phyloP scores from a whole-genome alignment of 2,329 filamentous ascomycete genomes.

The Domatiomyces catenatus region DNA sequence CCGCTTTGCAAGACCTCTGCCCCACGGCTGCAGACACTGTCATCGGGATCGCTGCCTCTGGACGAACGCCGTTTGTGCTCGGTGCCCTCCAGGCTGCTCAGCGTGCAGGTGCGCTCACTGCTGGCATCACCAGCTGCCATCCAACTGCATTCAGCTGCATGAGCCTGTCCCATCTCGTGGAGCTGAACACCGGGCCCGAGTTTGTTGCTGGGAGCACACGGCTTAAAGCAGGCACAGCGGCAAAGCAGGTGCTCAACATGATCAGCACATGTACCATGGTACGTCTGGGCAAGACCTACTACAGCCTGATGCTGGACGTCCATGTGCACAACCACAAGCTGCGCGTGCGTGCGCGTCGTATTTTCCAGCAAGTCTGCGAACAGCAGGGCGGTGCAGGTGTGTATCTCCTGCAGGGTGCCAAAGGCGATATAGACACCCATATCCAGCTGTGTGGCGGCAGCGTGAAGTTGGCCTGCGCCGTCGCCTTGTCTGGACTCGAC shows the following conservation, averaged over 20 bases:
- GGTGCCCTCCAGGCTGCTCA: conserved; percentile 25
- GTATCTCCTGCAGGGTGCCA: not conserved
- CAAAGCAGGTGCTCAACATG: conserved; percentile 33
- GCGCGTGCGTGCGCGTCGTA: conserved; percentile 22
- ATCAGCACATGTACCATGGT: conserved; percentile 31
- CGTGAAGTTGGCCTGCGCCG: conserved; percentile 23
- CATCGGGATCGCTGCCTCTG: conserved; percentile 30
- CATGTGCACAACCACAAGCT: conserved; percentile 27
- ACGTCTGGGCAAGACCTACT: conserved; percentile 28
- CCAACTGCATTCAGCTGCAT: conserved; percentile 22
- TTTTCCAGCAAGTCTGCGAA: conserved; percentile 19
- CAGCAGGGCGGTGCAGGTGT: not conserved
- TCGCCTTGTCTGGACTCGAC: conserved; percentile 16
- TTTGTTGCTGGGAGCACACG: conserved; percentile 33
- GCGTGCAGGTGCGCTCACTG: conserved; percentile 22
- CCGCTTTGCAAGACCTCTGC: conserved; percentile 20
- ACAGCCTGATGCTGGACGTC: conserved; percentile 28
- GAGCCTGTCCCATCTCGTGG: conserved; percentile 20
- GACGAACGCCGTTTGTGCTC: conserved; percentile 30
- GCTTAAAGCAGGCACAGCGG: conserved; percentile 32
- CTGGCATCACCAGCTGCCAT: conserved; percentile 26
- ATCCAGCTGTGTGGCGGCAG: conserved; percentile 19
- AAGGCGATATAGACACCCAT: conserved; percentile 16
- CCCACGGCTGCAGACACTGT: conserved; percentile 24
- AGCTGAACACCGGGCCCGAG: conserved; percentile 28